Percentiles rank a stretch among this genome's conserved stretches.
Evolutionary conservation across 1,284 basidiomycete genomes (phyloP).

Genomic region (Austropuccinia psidii): DNA sequence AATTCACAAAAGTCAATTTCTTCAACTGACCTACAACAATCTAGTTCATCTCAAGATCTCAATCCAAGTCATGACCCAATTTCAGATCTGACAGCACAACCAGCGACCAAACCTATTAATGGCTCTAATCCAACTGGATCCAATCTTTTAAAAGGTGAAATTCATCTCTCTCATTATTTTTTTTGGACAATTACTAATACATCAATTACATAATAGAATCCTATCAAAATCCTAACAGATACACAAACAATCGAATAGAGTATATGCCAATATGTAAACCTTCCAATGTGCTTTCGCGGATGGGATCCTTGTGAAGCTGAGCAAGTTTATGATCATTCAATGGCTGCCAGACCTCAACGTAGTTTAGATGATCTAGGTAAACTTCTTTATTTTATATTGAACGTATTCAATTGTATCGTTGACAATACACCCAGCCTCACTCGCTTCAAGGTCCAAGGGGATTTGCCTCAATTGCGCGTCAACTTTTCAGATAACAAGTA

Average conservation of each 20-base stretch:
- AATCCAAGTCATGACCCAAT: too few species aligned
- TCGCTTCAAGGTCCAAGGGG: slow-evolving; percentile 84
- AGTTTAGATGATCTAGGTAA: slow-evolving; percentile 66
- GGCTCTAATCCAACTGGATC: too few species aligned
- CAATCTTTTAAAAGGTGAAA: too few species aligned
- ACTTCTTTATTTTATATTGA: slow-evolving; percentile 55
- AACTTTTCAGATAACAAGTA: slow-evolving; percentile 97
- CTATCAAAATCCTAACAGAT: too few species aligned
- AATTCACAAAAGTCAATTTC: too few species aligned
- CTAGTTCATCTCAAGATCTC: too few species aligned
- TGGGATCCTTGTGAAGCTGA: slow-evolving; percentile 70
- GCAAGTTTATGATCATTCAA: slow-evolving; percentile 55
- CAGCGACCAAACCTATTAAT: too few species aligned
- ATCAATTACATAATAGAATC: too few species aligned
- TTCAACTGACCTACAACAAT: too few species aligned
- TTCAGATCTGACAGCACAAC: too few species aligned
- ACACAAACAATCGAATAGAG: slow-evolving; percentile 50
- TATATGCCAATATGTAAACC: slow-evolving; percentile 76
- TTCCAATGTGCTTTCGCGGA: slow-evolving; percentile 70
- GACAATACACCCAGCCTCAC: slow-evolving; percentile 75
- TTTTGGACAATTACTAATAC: too few species aligned
- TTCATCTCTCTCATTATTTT: too few species aligned
- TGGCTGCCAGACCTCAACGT: slow-evolving; percentile 57
- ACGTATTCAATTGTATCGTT: slow-evolving; percentile 89
- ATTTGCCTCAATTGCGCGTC: slow-evolving; percentile 76